Percentiles rank a stretch among this genome's conserved stretches.
These are phyloP conservation scores for Oenanthe javanica DNA, from an alignment of 140 eudicot species.

Conservation along the genomic window DNA sequence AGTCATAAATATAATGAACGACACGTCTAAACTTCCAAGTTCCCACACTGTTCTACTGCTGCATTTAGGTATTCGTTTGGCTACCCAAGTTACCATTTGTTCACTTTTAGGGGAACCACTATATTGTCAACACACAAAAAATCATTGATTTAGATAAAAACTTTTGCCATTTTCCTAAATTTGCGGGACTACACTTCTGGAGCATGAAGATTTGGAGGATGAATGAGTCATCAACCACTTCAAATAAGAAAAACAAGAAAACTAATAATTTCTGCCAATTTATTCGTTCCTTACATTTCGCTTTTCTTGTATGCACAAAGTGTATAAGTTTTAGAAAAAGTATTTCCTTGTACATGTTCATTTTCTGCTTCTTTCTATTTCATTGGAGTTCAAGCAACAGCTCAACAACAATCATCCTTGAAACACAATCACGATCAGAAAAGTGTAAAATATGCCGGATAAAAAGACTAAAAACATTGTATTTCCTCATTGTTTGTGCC, in stretches of 20 bases:
- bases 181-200: too few species aligned
- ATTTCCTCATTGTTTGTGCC: not conserved
- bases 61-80: too few species aligned
- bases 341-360: not conserved
- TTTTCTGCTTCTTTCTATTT: not conserved
- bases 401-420: not conserved
- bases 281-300: not conserved
- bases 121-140: too few species aligned
- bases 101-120: too few species aligned
- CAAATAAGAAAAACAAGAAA: too few species aligned
- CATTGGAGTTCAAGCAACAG: not conserved
- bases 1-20: not conserved
- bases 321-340: too few species aligned
- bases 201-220: too few species aligned
- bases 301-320: not conserved
- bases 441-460: not conserved
- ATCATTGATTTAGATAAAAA: too few species aligned
- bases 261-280: not conserved
- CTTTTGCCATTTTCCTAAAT: too few species aligned
- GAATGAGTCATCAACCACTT: too few species aligned
- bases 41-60: too few species aligned
- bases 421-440: not conserved
- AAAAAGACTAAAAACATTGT: not conserved
- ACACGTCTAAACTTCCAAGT: not conserved
- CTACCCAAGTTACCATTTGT: too few species aligned